These are phyloP conservation scores for Penicillium sp. DNA, from an alignment of 2,329 filamentous ascomycete species.

Conservation along the genomic window DNA sequence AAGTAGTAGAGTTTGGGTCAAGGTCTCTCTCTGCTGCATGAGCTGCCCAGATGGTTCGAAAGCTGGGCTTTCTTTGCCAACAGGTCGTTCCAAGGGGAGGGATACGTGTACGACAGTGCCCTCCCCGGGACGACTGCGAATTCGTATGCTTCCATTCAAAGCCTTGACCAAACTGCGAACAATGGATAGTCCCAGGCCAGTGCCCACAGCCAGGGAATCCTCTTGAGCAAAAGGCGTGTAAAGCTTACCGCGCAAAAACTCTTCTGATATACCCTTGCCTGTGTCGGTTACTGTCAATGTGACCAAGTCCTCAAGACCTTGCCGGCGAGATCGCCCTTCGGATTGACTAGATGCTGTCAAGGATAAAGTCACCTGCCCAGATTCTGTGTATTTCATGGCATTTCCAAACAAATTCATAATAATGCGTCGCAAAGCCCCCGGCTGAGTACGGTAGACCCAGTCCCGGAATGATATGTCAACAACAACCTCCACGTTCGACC, in stretches of 20 bases:
- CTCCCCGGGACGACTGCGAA: constrained; percentile 53
- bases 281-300: constrained; percentile 59
- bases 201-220: constrained; percentile 53
- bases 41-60: constrained; percentile 20
- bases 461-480: constrained; percentile 52
- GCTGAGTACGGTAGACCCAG: constrained; percentile 58
- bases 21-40: constrained; percentile 23
- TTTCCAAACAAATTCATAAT: constrained; percentile 65
- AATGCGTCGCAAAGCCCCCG: constrained; percentile 55
- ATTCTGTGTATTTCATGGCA: constrained; percentile 60
- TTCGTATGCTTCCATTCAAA: constrained; percentile 58
- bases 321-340: constrained; percentile 31
- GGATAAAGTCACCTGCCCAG: constrained; percentile 51
- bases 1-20: constrained; percentile 26
- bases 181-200: constrained; percentile 61
- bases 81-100: constrained; percentile 42
- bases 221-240: constrained; percentile 63
- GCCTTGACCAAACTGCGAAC: constrained; percentile 61
- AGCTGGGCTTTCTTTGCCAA: constrained; percentile 26
- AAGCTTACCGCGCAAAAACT: constrained; percentile 60
- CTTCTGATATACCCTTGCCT: constrained; percentile 63
- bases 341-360: constrained; percentile 35
- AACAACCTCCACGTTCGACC: constrained; percentile 47
- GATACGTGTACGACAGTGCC: constrained; percentile 57
- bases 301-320: constrained; percentile 36